Evolutionary conservation across 352 stramenopile genomes (phyloP).

Genomic region (Globisporangium nodosum): DNA sequence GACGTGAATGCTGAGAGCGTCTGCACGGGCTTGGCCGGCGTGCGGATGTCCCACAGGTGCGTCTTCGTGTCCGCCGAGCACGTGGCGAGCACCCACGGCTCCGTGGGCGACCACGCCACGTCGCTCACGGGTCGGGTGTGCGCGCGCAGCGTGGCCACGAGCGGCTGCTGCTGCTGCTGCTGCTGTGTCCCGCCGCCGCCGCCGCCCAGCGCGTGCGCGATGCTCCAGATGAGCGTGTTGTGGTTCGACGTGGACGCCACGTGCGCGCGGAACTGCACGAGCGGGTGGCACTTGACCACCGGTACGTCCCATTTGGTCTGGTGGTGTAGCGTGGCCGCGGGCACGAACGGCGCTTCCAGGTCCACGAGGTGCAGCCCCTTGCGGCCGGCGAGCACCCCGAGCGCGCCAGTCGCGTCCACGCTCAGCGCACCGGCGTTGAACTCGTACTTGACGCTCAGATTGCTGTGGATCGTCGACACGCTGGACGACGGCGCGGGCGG

Average conservation of each 20-base stretch:
- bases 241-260: constrained; percentile 79
- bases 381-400: constrained; percentile 59
- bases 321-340: constrained; percentile 56
- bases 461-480: constrained; percentile 36
- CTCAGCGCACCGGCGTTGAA: constrained; percentile 63
- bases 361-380: constrained; percentile 72
- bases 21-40: constrained; percentile 60
- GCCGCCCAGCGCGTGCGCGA: constrained; percentile 21
- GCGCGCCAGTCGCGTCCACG: constrained; percentile 62
- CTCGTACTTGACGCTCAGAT: constrained; percentile 55
- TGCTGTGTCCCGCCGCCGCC: constrained; percentile 8
- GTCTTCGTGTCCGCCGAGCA: constrained; percentile 76
- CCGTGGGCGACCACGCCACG: constrained; percentile 65
- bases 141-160: constrained; percentile 66
- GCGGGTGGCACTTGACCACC: constrained; percentile 77
- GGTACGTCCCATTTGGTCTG: constrained; percentile 79
- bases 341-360: constrained; percentile 57
- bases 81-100: constrained; percentile 71
- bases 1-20: constrained; percentile 64
- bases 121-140: constrained; percentile 76
- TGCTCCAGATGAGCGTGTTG: constrained; percentile 80
- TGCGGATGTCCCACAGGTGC: constrained; percentile 76
- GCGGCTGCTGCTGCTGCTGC: constrained; percentile 23
- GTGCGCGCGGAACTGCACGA: constrained; percentile 52
- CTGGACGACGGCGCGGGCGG: constrained; percentile 4